Percentiles rank a stretch among this genome's conserved stretches.
Conservation (phyloP, 2,329 filamentous ascomycete species). For the Zymoseptoria brevis region DNA sequence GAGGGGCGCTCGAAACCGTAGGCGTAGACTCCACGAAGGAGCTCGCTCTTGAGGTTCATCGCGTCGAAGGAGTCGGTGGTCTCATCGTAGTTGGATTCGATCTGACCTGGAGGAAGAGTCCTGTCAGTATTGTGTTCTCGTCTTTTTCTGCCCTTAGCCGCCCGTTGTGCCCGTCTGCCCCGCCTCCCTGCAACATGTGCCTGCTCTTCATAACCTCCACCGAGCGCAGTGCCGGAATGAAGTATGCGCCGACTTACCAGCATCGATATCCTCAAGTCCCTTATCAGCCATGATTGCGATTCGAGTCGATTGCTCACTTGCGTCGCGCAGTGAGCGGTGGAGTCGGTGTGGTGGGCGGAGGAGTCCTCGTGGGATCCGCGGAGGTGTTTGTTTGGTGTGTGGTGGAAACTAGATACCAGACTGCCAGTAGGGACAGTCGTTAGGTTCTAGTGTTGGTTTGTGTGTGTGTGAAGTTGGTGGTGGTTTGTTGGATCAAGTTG, state of each 20-base stretch:
- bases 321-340: conserved; percentile 63
- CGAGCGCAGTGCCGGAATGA: neutral
- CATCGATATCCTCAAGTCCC: conserved; percentile 96
- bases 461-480: conserved; percentile 14
- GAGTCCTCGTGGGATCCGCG: conserved; percentile 34
- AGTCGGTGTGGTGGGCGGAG: conserved; percentile 33
- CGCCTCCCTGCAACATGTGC: neutral
- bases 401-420: conserved; percentile 40
- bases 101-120: conserved; percentile 63
- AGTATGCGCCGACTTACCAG: conserved; percentile 57
- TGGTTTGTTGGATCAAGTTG: neutral
- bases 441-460: conserved; percentile 31
- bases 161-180: neutral
- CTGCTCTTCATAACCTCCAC: conserved; percentile 1
- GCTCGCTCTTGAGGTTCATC: conserved; percentile 94
- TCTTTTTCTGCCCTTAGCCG: conserved; percentile 2
- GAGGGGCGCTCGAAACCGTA: conserved; percentile 99
- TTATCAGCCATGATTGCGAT: conserved; percentile 97
- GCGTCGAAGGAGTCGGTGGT: conserved; percentile 98
- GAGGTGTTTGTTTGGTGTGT: conserved; percentile 28
- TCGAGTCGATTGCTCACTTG: conserved; percentile 49
- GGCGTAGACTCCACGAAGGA: conserved; percentile 97
- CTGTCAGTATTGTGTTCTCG: conserved; percentile 6
- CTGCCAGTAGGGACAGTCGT: conserved; percentile 39
- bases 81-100: conserved; percentile 99